phyloP scores from a whole-genome alignment of 2,329 filamentous ascomycete species.

The Immersiporthe knoxdaviesiana region DNA sequence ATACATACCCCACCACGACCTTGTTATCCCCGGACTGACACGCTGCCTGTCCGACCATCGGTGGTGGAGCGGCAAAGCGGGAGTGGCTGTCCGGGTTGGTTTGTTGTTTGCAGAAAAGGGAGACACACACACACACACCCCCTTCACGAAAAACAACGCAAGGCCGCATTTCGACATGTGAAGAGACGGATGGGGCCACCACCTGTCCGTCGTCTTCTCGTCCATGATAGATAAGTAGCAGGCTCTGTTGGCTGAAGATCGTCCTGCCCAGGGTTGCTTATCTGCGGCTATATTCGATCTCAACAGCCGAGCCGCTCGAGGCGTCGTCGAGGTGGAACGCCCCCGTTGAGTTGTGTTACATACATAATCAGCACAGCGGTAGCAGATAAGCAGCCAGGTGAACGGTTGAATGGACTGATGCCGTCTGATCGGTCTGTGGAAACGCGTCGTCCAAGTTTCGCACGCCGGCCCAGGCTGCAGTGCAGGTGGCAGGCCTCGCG shows the following conservation, averaged over 20 bases:
- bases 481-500: not conserved
- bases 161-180: not conserved
- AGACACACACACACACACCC: not conserved
- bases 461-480: too few species aligned
- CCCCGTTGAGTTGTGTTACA: not conserved
- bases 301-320: not conserved
- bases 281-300: constrained; percentile 16
- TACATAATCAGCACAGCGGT: too few species aligned
- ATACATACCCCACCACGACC: not conserved
- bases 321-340: not conserved
- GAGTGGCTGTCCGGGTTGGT: constrained; percentile 14
- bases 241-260: not conserved
- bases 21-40: constrained; percentile 6
- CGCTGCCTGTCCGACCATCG: constrained; percentile 23
- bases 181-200: too few species aligned
- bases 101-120: too few species aligned
- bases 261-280: not conserved
- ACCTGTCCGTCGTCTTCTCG: not conserved
- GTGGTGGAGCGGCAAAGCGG: constrained; percentile 5
- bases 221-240: too few species aligned
- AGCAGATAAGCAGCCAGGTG: too few species aligned
- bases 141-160: too few species aligned
- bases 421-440: too few species aligned
- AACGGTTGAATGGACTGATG: not conserved
- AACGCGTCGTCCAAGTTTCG: too few species aligned